These are phyloP conservation scores for Silene uniflora DNA, from an alignment of 148 eudicot genomes.

Conservation along the genomic window DNA sequence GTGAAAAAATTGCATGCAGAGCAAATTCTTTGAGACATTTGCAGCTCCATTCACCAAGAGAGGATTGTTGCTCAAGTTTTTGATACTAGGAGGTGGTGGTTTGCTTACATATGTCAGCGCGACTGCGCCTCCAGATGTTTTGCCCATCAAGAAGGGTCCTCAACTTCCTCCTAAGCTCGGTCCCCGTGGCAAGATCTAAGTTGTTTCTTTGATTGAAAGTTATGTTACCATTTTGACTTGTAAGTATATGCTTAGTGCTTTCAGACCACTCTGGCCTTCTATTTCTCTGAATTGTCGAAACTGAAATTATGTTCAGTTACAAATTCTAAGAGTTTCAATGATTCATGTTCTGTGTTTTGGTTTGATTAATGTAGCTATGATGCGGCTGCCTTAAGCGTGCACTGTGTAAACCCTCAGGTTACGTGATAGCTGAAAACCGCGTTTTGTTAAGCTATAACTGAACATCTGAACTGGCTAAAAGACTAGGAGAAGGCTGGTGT, in stretches of 20 bases:
- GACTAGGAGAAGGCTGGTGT: neutral
- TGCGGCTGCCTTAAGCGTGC: too few relatives aligned
- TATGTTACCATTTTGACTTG: slow-evolving; percentile 22
- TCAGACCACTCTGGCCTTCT: slow-evolving; percentile 14
- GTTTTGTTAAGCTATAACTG: too few relatives aligned
- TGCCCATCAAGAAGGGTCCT: slow-evolving; percentile 90
- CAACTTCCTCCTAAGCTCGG: slow-evolving; percentile 94
- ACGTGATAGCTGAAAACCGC: too few relatives aligned
- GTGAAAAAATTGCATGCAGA: slow-evolving; percentile 57
- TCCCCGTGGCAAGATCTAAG: slow-evolving; percentile 87
- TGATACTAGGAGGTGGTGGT: slow-evolving; percentile 89
- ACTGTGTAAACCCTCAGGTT: too few relatives aligned
- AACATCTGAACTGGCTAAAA: slow-evolving; percentile 3
- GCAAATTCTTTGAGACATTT: slow-evolving; percentile 99
- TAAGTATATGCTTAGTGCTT: slow-evolving; percentile 26
- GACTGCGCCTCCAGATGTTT: slow-evolving; percentile 66
- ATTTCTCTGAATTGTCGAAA: slow-evolving; percentile 16
- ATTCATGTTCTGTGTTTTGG: neutral
- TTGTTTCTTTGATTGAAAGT: neutral
- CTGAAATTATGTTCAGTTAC: slow-evolving; percentile 11
- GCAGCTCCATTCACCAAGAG: slow-evolving; percentile 99
- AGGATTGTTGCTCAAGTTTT: slow-evolving; percentile 88
- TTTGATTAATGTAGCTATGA: neutral
- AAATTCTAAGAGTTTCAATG: neutral
- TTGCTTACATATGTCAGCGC: slow-evolving; percentile 77